Evolutionary conservation across 768 basidiomycete species (phyloP).

Genomic region (Podaxis sp.): DNA sequence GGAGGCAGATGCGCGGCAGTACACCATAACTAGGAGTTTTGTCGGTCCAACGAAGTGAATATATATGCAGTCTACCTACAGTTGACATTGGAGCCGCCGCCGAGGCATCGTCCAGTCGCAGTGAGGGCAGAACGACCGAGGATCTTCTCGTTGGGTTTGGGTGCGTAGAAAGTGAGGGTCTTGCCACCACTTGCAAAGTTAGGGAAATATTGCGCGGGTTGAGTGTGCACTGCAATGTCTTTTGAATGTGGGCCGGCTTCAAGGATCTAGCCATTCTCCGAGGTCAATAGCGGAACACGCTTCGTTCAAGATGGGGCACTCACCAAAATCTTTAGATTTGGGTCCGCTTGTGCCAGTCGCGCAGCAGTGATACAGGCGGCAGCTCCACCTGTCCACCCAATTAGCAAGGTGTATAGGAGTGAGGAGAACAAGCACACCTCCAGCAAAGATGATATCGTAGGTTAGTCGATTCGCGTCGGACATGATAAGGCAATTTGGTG

Average conservation of each 20-base stretch:
- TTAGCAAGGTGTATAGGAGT: not conserved
- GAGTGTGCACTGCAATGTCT: slow-evolving; percentile 45
- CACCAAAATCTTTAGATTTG: slow-evolving; percentile 55
- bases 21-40: slow-evolving; percentile 43
- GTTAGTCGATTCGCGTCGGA: slow-evolving; percentile 1
- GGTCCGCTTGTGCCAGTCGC: slow-evolving; percentile 53
- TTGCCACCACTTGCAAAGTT: slow-evolving; percentile 39
- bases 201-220: slow-evolving; percentile 50
- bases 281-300: not conserved
- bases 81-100: slow-evolving; percentile 65
- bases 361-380: slow-evolving; percentile 57
- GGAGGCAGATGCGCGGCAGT: slow-evolving; percentile 57
- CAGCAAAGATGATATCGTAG: slow-evolving; percentile 56
- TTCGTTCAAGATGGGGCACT: slow-evolving; percentile 9
- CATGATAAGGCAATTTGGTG: not conserved
- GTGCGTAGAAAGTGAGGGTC: slow-evolving; percentile 45
- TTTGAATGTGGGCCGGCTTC: slow-evolving; percentile 57
- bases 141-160: slow-evolving; percentile 40
- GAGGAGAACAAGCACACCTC: slow-evolving; percentile 36
- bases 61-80: slow-evolving; percentile 33
- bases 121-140: slow-evolving; percentile 45
- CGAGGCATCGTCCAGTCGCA: slow-evolving; percentile 49
- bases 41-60: not conserved
- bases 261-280: slow-evolving; percentile 35
- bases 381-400: slow-evolving; percentile 42